Evolutionary conservation across 148 eudicot genomes (phyloP).

Genomic region (Cornus kousa): DNA sequence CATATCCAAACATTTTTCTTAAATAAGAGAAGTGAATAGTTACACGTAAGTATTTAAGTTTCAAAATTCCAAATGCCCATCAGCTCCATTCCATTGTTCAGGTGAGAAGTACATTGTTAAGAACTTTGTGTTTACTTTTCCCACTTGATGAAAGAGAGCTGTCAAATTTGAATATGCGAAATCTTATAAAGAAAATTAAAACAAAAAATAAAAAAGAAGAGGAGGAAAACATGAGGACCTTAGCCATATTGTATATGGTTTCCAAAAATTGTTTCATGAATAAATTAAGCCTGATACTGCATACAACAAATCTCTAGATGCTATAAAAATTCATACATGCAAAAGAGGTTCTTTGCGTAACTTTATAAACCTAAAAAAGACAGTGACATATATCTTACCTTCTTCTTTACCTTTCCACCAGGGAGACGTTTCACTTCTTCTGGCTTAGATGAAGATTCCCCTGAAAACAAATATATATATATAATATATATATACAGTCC

Average conservation of each 20-base stretch:
- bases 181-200: background rate
- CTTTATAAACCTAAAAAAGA: background rate
- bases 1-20: background rate
- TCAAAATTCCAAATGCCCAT: too few relatives aligned
- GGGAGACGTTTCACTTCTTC: conserved; percentile 64
- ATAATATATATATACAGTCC: background rate
- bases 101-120: too few relatives aligned
- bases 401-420: conserved; percentile 56
- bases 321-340: background rate
- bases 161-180: background rate
- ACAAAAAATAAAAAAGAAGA: too few relatives aligned
- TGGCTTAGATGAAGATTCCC: conserved; percentile 40
- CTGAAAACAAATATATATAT: conserved; percentile 29
- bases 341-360: background rate
- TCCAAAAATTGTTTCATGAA: background rate
- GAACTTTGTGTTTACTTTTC: conserved; percentile 28
- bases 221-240: too few relatives aligned
- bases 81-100: too few relatives aligned
- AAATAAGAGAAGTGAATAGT: background rate
- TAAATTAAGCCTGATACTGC: background rate
- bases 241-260: too few relatives aligned
- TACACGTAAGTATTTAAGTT: background rate
- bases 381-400: conserved; percentile 24
- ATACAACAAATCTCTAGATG: background rate
- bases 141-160: background rate